A percentile compares a stretch with the other conserved stretches of the same genome.
phyloP scores from a whole-genome alignment of 2,329 filamentous ascomycete genomes.

The Neopestalotiopsis sp. region DNA sequence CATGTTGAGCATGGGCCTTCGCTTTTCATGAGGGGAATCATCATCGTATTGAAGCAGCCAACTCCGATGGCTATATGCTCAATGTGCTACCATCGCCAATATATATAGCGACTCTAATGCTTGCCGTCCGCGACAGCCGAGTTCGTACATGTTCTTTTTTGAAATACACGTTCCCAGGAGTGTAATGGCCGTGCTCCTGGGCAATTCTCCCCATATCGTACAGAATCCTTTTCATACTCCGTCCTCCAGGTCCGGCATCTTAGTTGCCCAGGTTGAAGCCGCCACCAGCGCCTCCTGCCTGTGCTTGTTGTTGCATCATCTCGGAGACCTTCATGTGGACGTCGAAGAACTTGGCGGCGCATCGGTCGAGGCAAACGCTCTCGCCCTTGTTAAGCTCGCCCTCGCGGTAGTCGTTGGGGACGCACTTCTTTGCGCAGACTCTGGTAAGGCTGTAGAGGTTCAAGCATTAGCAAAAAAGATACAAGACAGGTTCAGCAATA shows the following conservation, averaged over 20 bases:
- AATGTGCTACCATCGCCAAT: neutral
- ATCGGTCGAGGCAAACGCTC: slow-evolving; percentile 96
- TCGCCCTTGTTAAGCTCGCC: slow-evolving; percentile 98
- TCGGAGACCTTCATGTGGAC: slow-evolving; percentile 98
- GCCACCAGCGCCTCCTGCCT: slow-evolving; percentile 58
- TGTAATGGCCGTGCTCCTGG: neutral
- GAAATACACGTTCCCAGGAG: slow-evolving; percentile 7
- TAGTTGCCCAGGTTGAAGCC: slow-evolving; percentile 50
- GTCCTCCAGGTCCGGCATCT: neutral
- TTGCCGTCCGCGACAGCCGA: slow-evolving; percentile 1
- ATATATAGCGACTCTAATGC: neutral
- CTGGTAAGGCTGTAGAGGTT: slow-evolving; percentile 70
- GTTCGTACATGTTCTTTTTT: neutral
- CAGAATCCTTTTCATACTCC: neutral
- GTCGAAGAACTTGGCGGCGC: slow-evolving; percentile 97
- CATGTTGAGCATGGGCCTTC: neutral
- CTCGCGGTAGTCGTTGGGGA: slow-evolving; percentile 92
- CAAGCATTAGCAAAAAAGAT: neutral
- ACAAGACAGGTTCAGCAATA: too few relatives aligned
- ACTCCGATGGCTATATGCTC: neutral
- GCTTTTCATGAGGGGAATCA: slow-evolving; percentile 11
- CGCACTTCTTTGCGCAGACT: slow-evolving; percentile 92
- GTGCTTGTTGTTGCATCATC: slow-evolving; percentile 90
- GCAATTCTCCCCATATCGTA: slow-evolving; percentile 15
- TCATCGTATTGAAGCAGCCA: slow-evolving; percentile 10